A percentile compares a stretch with the other conserved stretches of the same genome.
These are phyloP conservation scores for Biscutella laevigata DNA, from an alignment of 441 rosid species.

Conservation along the genomic window DNA sequence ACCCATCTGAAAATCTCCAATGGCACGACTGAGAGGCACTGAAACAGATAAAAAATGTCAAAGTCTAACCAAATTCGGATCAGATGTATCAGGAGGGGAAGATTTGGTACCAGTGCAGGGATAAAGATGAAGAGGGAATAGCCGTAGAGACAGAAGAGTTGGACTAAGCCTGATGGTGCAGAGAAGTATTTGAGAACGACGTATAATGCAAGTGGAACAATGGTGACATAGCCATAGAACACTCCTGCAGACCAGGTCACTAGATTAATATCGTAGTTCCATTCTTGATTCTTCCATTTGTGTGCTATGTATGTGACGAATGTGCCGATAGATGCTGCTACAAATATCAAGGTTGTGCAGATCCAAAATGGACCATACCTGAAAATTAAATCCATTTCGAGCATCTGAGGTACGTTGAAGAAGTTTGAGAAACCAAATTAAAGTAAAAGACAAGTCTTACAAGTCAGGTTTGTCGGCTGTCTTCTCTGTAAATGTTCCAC, in stretches of 20 bases:
- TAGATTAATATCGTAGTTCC: conserved; percentile 89
- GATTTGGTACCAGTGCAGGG: conserved; percentile 71
- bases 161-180: conserved; percentile 88
- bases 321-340: conserved; percentile 97
- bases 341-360: conserved; percentile 87
- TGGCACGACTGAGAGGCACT: conserved; percentile 95
- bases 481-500: conserved; percentile 85
- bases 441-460: conserved; percentile 39
- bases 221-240: conserved; percentile 82
- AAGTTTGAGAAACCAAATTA: background rate
- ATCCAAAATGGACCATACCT: conserved; percentile 99
- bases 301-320: conserved; percentile 94
- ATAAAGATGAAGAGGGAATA: conserved; percentile 86
- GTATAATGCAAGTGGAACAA: conserved; percentile 72
- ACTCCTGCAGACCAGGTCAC: conserved; percentile 99
- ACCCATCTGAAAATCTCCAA: conserved; percentile 94
- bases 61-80: background rate
- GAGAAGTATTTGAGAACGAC: conserved; percentile 94
- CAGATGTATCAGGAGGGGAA: background rate
- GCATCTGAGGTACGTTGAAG: too few species aligned
- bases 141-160: conserved; percentile 89
- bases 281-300: conserved; percentile 71
- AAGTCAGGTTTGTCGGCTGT: conserved; percentile 76
- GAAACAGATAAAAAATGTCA: conserved; percentile 20
- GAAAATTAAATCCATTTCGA: conserved; percentile 16